phyloP scores from a whole-genome alignment of 1,139 yeast species.

The Taiozyma onychis region DNA sequence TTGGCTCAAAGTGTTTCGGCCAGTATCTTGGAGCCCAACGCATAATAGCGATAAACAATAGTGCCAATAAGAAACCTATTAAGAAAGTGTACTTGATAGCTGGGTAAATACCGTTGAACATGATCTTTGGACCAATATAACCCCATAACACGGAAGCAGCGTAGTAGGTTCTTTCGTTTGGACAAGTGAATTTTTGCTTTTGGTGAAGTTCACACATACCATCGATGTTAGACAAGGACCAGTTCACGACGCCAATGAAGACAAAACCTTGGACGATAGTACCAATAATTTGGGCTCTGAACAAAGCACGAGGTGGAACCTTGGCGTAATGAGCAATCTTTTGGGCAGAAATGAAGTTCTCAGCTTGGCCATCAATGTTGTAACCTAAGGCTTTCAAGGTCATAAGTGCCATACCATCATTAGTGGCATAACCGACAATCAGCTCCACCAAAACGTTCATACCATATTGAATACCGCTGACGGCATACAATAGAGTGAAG shows the following conservation, averaged over 20 bases:
- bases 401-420: constrained; percentile 56
- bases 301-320: constrained; percentile 56
- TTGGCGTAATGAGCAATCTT: constrained; percentile 58
- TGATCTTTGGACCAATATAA: constrained; percentile 59
- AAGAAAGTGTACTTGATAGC: constrained; percentile 45
- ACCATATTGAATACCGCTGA: constrained; percentile 48
- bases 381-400: constrained; percentile 54
- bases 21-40: constrained; percentile 30
- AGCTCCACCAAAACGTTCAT: constrained; percentile 56
- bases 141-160: constrained; percentile 59
- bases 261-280: constrained; percentile 40
- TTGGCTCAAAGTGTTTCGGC: constrained; percentile 39
- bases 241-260: constrained; percentile 47
- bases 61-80: constrained; percentile 44
- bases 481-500: constrained; percentile 41
- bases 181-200: constrained; percentile 38
- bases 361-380: constrained; percentile 60
- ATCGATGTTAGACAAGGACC: constrained; percentile 42
- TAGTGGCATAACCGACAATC: constrained; percentile 56
- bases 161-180: constrained; percentile 40
- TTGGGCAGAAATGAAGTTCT: constrained; percentile 47
- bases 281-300: constrained; percentile 51
- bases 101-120: constrained; percentile 47
- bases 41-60: constrained; percentile 38
- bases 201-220: constrained; percentile 43